Conservation (phyloP, 108 stramenopile genomes). For the Craspedostauros australis region DNA sequence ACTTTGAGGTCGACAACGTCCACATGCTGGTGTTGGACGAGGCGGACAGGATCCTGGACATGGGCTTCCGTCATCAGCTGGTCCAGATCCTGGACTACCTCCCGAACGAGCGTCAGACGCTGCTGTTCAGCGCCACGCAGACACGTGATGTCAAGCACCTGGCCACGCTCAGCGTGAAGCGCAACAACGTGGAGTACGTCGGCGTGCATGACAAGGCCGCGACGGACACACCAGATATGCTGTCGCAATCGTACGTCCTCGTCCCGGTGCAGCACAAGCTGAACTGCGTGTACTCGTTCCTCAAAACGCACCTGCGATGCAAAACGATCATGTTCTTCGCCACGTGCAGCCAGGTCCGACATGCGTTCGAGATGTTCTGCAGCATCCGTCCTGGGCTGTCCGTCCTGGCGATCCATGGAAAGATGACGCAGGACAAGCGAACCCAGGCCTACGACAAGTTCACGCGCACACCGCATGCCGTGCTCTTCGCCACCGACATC, state of each 20-base stretch:
- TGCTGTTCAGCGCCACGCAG: constrained; percentile 98
- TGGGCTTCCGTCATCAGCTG: constrained; percentile 97
- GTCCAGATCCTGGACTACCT: constrained; percentile 88
- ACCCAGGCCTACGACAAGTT: constrained; percentile 96
- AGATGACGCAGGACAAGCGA: constrained; percentile 89
- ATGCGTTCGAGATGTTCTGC: constrained; percentile 88
- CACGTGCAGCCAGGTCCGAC: constrained; percentile 94
- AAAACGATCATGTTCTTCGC: constrained; percentile 97
- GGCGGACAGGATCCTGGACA: constrained; percentile 95
- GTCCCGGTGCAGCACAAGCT: constrained; percentile 90
- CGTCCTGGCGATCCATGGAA: constrained; percentile 98
- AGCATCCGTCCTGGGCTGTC: constrained; percentile 93
- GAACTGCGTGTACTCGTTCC: constrained; percentile 92
- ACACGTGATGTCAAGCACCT: constrained; percentile 95
- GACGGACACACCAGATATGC: constrained; percentile 69
- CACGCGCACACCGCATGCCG: constrained; percentile 79
- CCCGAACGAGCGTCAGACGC: constrained; percentile 86
- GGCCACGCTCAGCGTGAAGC: constrained; percentile 84
- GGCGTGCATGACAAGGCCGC: constrained; percentile 93
- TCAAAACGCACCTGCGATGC: constrained; percentile 91
- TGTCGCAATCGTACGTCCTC: constrained; percentile 86
- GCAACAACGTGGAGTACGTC: constrained; percentile 82
- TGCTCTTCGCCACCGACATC: constrained; percentile 96
- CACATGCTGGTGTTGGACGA: constrained; percentile 96
- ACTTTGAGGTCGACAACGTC: constrained; percentile 82